Conservation (phyloP, 1,284 basidiomycete species). For the Microbotryum scabiosae region DNA sequence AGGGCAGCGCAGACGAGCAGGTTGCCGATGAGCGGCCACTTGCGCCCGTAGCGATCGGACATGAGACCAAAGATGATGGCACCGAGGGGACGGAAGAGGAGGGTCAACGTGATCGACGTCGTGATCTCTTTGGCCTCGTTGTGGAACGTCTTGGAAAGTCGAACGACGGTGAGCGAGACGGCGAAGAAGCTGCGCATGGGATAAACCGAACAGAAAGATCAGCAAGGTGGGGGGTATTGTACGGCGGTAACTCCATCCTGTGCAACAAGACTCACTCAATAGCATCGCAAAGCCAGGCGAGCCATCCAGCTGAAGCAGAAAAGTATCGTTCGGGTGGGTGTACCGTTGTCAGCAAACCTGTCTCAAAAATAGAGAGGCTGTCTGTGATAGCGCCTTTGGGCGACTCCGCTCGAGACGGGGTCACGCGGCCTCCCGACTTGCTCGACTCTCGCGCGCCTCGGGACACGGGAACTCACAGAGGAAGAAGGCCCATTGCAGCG, state of each 20-base stretch:
- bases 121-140: constrained; percentile 31
- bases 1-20: constrained; percentile 36
- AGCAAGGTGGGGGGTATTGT: not conserved
- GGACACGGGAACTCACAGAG: not conserved
- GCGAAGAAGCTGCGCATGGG: constrained; percentile 58
- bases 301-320: constrained; percentile 49
- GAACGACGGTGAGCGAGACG: constrained; percentile 61
- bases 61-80: constrained; percentile 63
- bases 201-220: not conserved
- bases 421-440: too few species aligned
- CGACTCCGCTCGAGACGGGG: too few species aligned
- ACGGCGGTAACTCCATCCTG: not conserved
- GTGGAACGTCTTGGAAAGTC: constrained; percentile 45
- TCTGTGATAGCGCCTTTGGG: too few species aligned
- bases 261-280: constrained; percentile 40
- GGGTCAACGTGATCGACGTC: constrained; percentile 74
- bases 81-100: constrained; percentile 79
- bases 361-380: too few species aligned
- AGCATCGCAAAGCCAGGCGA: constrained; percentile 50
- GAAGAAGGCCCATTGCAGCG: constrained; percentile 2
- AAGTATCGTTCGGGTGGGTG: constrained; percentile 47
- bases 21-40: constrained; percentile 82
- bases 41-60: constrained; percentile 28
- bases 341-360: not conserved
- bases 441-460: too few species aligned